Conservation (phyloP, 2,329 filamentous ascomycete species). For the Trichoderma sp. region DNA sequence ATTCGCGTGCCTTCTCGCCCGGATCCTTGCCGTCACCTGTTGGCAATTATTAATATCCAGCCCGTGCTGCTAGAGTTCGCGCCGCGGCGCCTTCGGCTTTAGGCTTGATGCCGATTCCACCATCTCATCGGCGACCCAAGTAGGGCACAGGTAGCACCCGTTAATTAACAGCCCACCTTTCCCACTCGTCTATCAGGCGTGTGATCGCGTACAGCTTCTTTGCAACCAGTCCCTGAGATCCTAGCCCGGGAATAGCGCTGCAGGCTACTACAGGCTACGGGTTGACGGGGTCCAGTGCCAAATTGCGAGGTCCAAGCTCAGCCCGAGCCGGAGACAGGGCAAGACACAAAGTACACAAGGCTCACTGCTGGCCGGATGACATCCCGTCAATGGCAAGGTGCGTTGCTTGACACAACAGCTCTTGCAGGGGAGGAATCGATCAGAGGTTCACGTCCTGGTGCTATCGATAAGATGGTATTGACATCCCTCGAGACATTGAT, state of each 20-base stretch:
- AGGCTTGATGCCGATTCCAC: conserved; percentile 29
- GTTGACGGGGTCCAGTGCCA: not conserved
- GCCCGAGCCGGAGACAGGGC: not conserved
- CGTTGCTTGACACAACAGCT: too few relatives aligned
- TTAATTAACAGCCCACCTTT: conserved; percentile 32
- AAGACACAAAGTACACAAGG: not conserved
- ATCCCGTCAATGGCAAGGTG: too few relatives aligned
- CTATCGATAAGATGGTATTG: too few relatives aligned
- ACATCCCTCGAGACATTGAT: too few relatives aligned
- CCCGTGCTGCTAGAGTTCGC: not conserved
- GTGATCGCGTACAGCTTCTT: conserved; percentile 10
- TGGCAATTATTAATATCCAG: too few relatives aligned
- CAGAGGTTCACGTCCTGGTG: too few relatives aligned
- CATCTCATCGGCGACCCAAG: conserved; percentile 8
- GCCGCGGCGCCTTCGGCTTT: conserved; percentile 25
- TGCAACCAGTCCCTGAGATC: not conserved
- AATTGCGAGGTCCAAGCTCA: conserved; percentile 21
- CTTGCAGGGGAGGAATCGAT: too few relatives aligned
- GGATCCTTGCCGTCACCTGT: too few relatives aligned
- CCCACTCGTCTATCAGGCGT: conserved; percentile 21
- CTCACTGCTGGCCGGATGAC: too few relatives aligned
- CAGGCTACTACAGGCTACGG: too few relatives aligned
- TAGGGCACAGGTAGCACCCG: conserved; percentile 18
- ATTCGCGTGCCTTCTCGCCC: too few relatives aligned
- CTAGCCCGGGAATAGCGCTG: conserved; percentile 13